Evolutionary conservation across 306 rosid species (phyloP).

Genomic region (Vigna unguiculata): DNA sequence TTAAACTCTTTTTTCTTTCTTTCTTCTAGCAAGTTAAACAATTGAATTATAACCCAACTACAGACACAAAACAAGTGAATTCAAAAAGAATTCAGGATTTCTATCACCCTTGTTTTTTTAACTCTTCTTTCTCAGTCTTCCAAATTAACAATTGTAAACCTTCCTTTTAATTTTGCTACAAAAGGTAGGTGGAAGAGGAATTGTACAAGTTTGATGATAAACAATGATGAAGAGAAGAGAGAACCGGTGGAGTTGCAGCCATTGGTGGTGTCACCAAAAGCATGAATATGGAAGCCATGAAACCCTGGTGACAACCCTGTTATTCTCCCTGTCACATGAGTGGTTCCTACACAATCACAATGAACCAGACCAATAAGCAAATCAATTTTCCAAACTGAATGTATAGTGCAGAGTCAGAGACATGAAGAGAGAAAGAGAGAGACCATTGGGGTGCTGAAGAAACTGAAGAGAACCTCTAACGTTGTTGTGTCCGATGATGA

Average conservation of each 20-base stretch:
- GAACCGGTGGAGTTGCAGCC: slow-evolving; percentile 65
- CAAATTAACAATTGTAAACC: not conserved
- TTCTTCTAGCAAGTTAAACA: not conserved
- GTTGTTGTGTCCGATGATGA: slow-evolving; percentile 60
- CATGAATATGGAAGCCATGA: slow-evolving; percentile 66
- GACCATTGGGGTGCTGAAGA: slow-evolving; percentile 56
- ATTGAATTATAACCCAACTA: not conserved
- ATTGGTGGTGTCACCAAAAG: slow-evolving; percentile 67
- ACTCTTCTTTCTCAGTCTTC: not conserved
- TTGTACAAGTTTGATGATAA: not conserved
- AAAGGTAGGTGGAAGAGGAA: not conserved
- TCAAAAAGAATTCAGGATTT: not conserved
- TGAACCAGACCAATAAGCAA: not conserved
- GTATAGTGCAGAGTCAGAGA: not conserved
- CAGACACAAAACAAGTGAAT: not conserved
- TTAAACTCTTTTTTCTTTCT: not conserved
- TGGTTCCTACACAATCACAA: slow-evolving; percentile 49
- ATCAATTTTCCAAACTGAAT: not conserved
- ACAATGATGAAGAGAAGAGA: not conserved
- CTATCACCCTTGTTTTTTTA: not conserved
- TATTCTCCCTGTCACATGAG: slow-evolving; percentile 67
- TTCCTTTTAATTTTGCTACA: not conserved
- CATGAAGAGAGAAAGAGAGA: slow-evolving; percentile 16
- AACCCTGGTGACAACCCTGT: slow-evolving; percentile 62
- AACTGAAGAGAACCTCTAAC: slow-evolving; percentile 73